Evolutionary conservation across 1,139 yeast species (phyloP), one percentile per base, ranked within the genome.

Genomic region (Pichia sp.): DNA sequence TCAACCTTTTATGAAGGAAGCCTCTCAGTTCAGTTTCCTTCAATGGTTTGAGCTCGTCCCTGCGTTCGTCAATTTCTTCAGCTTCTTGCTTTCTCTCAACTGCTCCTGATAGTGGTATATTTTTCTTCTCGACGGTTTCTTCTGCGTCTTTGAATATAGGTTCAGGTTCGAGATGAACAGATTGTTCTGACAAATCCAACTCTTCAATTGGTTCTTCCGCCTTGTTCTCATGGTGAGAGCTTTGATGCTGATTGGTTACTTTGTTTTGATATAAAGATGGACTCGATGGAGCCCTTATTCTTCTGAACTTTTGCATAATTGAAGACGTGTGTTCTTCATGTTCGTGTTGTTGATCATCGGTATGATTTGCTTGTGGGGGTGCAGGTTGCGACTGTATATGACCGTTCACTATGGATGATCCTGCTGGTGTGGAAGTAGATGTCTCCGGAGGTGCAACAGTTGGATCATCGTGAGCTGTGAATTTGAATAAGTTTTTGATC

Each of bases 1-100:
- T 74, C 32, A 87, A 72, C 5, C 82, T 81, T 54, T 79, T 72
- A 53, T 77, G 85, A 63, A 81, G 75, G 30, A 57, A 54, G 2
- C 64, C 49, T 43, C 58, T 59, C 5, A 51, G 44, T 52, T 56
- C 57, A 2, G 26, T 16, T 36, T 53, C 53, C 32, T 57, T 57
- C 16, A 58, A 46, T 10, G 61, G 61, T 48, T 53, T 57, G 5
- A 58, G 32, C 32, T 55, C 59, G 47, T 58, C 61, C 40, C 61
- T 52, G 30, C 30, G 16, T 46, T 58, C 61, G 32, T 58, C 61
- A n/a, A 26, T 36, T 29, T 50, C 55, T 15, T 50, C 56, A 32
- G 19, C 32, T 2, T 53, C 55, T n/a, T 34, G 36, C n/a, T 53
- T 41, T 40, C 44, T 49, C 8, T 53, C 52, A 6, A 4, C 8